These are phyloP conservation scores for Psilocybe cyanescens DNA, from an alignment of 768 basidiomycete species.

Conservation along the genomic window DNA sequence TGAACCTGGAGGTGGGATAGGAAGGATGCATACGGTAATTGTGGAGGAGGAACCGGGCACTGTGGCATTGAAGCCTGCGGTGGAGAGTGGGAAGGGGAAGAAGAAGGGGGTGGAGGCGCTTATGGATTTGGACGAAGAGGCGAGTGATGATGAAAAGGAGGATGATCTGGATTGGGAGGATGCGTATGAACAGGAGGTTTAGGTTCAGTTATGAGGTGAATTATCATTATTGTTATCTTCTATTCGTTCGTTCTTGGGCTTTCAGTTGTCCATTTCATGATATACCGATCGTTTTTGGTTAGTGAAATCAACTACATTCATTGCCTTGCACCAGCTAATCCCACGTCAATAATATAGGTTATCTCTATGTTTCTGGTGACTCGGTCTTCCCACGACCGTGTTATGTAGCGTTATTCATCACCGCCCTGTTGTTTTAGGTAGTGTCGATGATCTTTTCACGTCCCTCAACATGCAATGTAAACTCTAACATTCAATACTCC, in stretches of 20 bases:
- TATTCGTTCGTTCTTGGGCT: neutral
- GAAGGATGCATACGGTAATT: slow-evolving; percentile 34
- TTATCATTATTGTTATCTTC: slow-evolving; percentile 1
- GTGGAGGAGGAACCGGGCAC: slow-evolving; percentile 50
- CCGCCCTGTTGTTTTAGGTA: too few relatives aligned
- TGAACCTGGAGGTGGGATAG: slow-evolving; percentile 25
- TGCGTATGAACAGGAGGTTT: slow-evolving; percentile 79
- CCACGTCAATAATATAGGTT: too few relatives aligned
- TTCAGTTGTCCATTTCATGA: neutral
- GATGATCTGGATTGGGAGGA: slow-evolving; percentile 47
- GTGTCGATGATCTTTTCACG: too few relatives aligned
- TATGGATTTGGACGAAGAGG: slow-evolving; percentile 44
- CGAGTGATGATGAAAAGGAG: slow-evolving; percentile 56
- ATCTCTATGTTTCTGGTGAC: too few relatives aligned
- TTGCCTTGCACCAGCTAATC: too few relatives aligned
- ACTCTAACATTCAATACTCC: too few relatives aligned
- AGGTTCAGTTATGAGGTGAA: neutral
- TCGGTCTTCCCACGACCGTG: too few relatives aligned
- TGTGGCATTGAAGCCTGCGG: slow-evolving; percentile 29
- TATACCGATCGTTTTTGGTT: neutral
- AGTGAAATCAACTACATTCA: neutral
- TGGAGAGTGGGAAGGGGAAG: slow-evolving; percentile 21
- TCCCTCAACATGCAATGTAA: too few relatives aligned
- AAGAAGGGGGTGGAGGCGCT: slow-evolving; percentile 24
- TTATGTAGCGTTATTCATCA: too few relatives aligned